Percentiles rank a stretch among this genome's conserved stretches.
Evolutionary conservation across 371 early-diverging fungal species (phyloP).

Genomic region (Dichotomocladium elegans): DNA sequence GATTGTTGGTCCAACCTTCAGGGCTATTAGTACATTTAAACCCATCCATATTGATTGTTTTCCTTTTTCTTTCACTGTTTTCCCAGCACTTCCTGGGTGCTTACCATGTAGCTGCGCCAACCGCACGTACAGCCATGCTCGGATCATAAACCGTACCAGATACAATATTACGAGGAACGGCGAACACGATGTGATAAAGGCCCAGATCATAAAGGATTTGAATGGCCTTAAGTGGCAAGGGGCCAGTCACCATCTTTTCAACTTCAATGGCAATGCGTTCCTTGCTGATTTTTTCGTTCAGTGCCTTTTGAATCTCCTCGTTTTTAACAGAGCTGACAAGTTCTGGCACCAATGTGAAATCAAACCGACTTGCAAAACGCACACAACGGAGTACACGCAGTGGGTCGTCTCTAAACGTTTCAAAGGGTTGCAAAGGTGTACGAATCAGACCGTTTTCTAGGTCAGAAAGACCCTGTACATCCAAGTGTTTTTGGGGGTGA

Average conservation of each 20-base stretch:
- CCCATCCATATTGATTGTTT: not conserved
- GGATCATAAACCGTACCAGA: constrained; percentile 26
- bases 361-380: constrained; percentile 92
- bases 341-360: constrained; percentile 74
- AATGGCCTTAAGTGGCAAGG: constrained; percentile 49
- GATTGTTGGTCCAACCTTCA: not conserved
- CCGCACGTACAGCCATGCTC: constrained; percentile 34
- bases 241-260: constrained; percentile 89
- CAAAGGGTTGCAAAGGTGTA: constrained; percentile 92
- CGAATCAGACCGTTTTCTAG: constrained; percentile 69
- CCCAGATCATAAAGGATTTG: constrained; percentile 44
- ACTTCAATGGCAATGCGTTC: constrained; percentile 96
- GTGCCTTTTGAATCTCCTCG: constrained; percentile 58
- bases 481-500: no score
- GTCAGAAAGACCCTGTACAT: constrained; percentile 68
- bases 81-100: not conserved
- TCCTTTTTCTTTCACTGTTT: no score
- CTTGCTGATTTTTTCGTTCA: constrained; percentile 86
- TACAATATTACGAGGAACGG: constrained; percentile 34
- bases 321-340: constrained; percentile 64
- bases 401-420: constrained; percentile 98
- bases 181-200: constrained; percentile 56
- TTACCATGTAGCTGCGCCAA: constrained; percentile 47
- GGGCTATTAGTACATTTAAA: not conserved
- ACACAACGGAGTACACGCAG: constrained; percentile 95